Evolutionary conservation across 1,139 yeast genomes (phyloP).

Genomic region (Geotrichum europaeum): DNA sequence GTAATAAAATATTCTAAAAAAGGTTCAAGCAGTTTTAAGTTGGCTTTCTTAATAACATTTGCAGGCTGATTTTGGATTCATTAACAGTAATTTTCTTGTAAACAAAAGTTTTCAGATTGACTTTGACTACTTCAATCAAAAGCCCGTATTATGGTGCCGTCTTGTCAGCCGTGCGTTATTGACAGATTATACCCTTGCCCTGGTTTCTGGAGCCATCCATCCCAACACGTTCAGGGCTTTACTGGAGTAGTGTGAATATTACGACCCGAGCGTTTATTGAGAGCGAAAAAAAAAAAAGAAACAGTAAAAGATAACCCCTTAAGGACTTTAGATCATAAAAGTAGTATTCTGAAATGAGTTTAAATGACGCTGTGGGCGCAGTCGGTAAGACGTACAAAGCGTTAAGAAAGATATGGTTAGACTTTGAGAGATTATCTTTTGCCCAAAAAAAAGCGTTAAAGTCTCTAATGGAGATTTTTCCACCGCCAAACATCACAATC

Average conservation of each 20-base stretch:
- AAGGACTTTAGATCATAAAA: neutral
- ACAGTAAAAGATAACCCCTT: neutral
- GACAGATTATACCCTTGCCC: neutral
- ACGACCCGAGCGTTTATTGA: neutral
- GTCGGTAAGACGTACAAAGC: neutral
- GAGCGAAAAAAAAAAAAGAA: neutral
- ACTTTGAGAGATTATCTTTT: neutral
- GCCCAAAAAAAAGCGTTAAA: neutral
- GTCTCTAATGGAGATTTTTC: neutral
- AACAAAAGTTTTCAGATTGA: too few relatives aligned
- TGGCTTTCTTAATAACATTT: too few relatives aligned
- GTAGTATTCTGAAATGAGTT: neutral
- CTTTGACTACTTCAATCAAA: neutral
- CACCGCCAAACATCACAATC: neutral
- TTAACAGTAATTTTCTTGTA: too few relatives aligned
- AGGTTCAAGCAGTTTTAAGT: too few relatives aligned
- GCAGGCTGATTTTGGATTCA: too few relatives aligned
- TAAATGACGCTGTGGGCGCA: neutral
- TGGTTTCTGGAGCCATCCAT: neutral
- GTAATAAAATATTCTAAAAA: too few relatives aligned
- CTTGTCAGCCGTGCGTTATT: neutral
- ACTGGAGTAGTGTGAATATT: neutral
- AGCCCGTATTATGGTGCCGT: neutral
- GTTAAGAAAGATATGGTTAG: neutral
- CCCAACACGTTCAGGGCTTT: neutral